phyloP scores from a whole-genome alignment of 768 basidiomycete genomes.

The Mycena rebaudengoi region DNA sequence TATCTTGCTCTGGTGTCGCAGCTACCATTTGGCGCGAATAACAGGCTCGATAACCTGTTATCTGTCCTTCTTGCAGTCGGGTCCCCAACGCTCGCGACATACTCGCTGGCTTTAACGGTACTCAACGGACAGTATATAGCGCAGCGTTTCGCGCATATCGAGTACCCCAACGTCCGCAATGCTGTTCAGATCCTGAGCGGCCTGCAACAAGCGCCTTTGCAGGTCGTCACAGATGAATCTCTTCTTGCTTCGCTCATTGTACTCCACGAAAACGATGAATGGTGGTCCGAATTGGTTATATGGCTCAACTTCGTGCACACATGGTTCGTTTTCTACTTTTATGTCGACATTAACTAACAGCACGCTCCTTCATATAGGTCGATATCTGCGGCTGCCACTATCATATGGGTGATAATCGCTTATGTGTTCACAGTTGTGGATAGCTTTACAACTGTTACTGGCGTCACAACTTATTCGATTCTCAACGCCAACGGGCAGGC shows the following conservation, averaged over 20 bases:
- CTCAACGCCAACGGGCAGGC: constrained; percentile 47
- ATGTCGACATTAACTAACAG: neutral
- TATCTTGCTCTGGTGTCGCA: constrained; percentile 49
- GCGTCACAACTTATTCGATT: constrained; percentile 23
- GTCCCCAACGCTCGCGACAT: constrained; percentile 42
- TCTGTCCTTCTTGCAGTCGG: constrained; percentile 46
- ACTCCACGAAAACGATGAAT: constrained; percentile 44
- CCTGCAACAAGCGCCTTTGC: constrained; percentile 47
- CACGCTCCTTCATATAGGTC: constrained; percentile 2
- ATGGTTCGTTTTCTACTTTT: constrained; percentile 33
- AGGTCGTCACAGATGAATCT: constrained; percentile 31
- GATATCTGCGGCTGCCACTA: constrained; percentile 21
- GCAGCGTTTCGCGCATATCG: constrained; percentile 27
- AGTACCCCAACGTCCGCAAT: constrained; percentile 27
- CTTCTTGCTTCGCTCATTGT: constrained; percentile 46
- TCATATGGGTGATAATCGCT: constrained; percentile 22
- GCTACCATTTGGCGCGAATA: constrained; percentile 46
- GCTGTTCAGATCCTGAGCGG: constrained; percentile 36
- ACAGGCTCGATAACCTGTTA: constrained; percentile 39
- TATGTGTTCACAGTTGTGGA: constrained; percentile 25
- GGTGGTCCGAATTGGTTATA: constrained; percentile 43
- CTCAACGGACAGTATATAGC: constrained; percentile 45
- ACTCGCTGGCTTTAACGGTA: constrained; percentile 46
- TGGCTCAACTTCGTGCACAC: constrained; percentile 46
- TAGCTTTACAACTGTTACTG: constrained; percentile 24